Evolutionary conservation across 2,329 filamentous ascomycete genomes (phyloP).

Genomic region (Aspergillus sp.): DNA sequence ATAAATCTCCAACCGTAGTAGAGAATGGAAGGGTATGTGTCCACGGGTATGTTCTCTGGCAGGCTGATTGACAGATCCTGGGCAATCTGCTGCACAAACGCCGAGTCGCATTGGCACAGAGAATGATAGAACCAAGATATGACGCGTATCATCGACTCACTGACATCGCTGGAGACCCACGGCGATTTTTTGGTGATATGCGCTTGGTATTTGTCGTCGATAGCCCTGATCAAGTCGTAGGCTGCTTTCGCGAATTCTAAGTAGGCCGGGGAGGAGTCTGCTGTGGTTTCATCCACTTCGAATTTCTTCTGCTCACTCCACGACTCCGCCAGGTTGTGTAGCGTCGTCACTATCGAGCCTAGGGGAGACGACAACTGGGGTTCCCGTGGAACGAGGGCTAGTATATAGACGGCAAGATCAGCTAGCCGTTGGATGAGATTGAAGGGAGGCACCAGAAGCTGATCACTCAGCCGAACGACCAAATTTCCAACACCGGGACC

Average conservation of each 20-base stretch:
- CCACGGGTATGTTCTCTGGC: slow-evolving; percentile 23
- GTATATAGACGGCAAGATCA: slow-evolving; percentile 27
- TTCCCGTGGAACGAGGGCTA: slow-evolving; percentile 28
- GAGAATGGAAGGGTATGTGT: slow-evolving; percentile 34
- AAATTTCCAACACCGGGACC: slow-evolving; percentile 26
- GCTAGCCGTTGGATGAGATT: slow-evolving; percentile 25
- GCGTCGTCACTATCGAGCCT: slow-evolving; percentile 20
- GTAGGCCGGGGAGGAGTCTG: slow-evolving; percentile 15
- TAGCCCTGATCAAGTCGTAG: slow-evolving; percentile 28
- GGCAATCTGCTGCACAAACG: slow-evolving; percentile 33
- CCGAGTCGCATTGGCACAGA: slow-evolving; percentile 27
- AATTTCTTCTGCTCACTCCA: slow-evolving; percentile 25
- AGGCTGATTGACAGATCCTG: slow-evolving; percentile 34
- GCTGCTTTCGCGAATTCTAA: slow-evolving; percentile 18
- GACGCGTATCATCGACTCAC: slow-evolving; percentile 32
- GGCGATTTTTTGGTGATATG: slow-evolving; percentile 42
- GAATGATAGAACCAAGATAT: slow-evolving; percentile 30
- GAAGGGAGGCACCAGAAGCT: slow-evolving; percentile 24
- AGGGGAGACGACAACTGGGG: slow-evolving; percentile 26
- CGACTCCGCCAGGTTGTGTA: slow-evolving; percentile 29
- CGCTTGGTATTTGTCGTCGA: slow-evolving; percentile 37
- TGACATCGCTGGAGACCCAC: slow-evolving; percentile 43
- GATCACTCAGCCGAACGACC: slow-evolving; percentile 28
- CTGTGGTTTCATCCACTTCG: slow-evolving; percentile 18
- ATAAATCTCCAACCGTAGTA: slow-evolving; percentile 65